Conservation (phyloP, 179 eudicot genomes). For the Kewa caespitosa region DNA sequence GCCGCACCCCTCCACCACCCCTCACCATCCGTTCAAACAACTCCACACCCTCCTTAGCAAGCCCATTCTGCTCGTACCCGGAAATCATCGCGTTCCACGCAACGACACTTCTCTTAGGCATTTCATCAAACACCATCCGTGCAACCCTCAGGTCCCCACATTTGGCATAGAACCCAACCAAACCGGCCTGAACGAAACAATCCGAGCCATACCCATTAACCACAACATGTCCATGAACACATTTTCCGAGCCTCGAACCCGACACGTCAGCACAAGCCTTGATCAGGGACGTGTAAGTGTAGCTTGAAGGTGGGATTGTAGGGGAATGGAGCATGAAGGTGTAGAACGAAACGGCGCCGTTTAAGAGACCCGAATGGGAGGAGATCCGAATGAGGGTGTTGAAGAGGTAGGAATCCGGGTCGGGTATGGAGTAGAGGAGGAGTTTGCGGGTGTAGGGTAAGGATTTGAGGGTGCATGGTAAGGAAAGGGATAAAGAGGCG, state of each 20-base stretch:
- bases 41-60: conserved; percentile 26
- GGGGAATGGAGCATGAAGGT: conserved; percentile 21
- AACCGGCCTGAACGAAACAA: conserved; percentile 31
- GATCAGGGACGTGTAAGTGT: conserved; percentile 30
- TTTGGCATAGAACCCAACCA: conserved; percentile 30
- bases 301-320: conserved; percentile 22
- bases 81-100: conserved; percentile 41
- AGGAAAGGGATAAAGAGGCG: conserved; percentile 28
- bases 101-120: conserved; percentile 29
- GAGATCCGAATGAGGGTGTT: conserved; percentile 33
- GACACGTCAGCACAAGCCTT: conserved; percentile 27
- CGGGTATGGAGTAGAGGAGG: conserved; percentile 13
- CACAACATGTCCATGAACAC: conserved; percentile 27
- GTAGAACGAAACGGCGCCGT: conserved; percentile 27
- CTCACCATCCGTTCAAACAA: conserved; percentile 27
- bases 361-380: conserved; percentile 15
- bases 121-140: conserved; percentile 38
- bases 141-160: conserved; percentile 28
- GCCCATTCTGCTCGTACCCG: conserved; percentile 37
- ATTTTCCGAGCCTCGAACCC: conserved; percentile 14
- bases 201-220: conserved; percentile 29
- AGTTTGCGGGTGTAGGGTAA: conserved; percentile 27
- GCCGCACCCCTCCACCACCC: conserved; percentile 23
- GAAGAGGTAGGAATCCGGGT: conserved; percentile 35
- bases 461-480: conserved; percentile 14